Evolutionary conservation across 208 protist species (phyloP), one percentile per base, ranked within the genome.

Genomic region (Trichomonas tenax): DNA sequence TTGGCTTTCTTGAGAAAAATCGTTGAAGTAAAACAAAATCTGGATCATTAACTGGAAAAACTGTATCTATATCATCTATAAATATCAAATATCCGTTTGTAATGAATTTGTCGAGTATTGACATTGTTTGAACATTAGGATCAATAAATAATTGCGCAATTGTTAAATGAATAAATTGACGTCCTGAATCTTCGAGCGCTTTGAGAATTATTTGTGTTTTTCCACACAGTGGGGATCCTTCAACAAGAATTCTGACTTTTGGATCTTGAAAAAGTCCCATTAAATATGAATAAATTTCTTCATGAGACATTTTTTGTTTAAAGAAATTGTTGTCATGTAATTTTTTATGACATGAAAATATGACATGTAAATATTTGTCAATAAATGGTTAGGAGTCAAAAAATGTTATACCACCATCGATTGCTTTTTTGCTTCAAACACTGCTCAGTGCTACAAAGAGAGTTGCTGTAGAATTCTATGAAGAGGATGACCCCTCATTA

Each of bases 1-100:
- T 89, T 89, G 82, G 82, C 31, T 89, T 89, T 89, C 36, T 89
- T 44, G 82, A 89, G 41, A 89, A n/a, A n/a, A 89, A 44, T 89
- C 82, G 34, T 44, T 89, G 40, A 31, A 89, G 21, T 44, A 89
- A 89, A 48, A n/a, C 36, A 89, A 46, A 89, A 48, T 89, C 82
- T 31, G 36, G n/a, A 48, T 89, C 82, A 44, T n/a, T 44, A 21
- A 40, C 4, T n/a, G 82, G 82, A 48, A 89, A 89, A 89, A 89
- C 9, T 44, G 34, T 89, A 6, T 89, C 82, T 44, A 89, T 48
- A 89, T 44, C 82, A 89, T 89, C 82, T 44, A 89, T 46, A 31
- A 89, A 89, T 44, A 89, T 44, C 23, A 89, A n/a, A 46, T 89
- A 44, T 44, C 36, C 82, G 17, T 89, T 40, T 48, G 40, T 31